Evolutionary conservation across 1,284 basidiomycete genomes (phyloP), one percentile per base, ranked within the genome.

Genomic region (Chiua sp.): DNA sequence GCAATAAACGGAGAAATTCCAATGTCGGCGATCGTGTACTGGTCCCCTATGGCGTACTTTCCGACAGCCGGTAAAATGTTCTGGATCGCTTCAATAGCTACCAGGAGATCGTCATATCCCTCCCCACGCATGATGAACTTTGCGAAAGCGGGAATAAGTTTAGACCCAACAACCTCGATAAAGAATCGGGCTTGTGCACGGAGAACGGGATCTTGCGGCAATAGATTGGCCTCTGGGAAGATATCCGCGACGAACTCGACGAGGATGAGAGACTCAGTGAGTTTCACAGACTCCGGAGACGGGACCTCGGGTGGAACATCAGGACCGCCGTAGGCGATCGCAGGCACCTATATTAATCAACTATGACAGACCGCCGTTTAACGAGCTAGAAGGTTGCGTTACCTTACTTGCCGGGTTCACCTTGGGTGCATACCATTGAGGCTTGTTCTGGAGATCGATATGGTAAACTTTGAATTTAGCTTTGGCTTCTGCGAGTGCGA

Each of bases 381-480:
- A 42, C 18, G 7, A 7, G 12, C 15, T 28, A 16, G 26, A 10
- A 32, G 12, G 26, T 42, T 16, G 47, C 33, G 23, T 1, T 65
- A 86, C 87, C 79, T 89, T 88, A 70, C 82, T 81, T 2, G 82
- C 85, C 2, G 84, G 82, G 72, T 90, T 90, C 42, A 90, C 80
- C 60, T 83, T 78, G 1, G 81, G 77, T 0, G 82, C 80, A 68
- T 86, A 88, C 87, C 87, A 87, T 53, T 77, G 79, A 0, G 88
- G 88, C 75, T 89, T 90, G 77, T 87, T 84, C 63, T 68, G 58
- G 33, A 89, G 72, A 65, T 90, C 82, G 58, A 90, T 82, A 63
- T 84, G 78, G 63, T 77, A 85, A 33, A 77, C 69, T 32, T 78
- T 82, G 66, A 78, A 84, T 0, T 79, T 68, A 3, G 81, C 79